Percentiles rank a stretch among this genome's conserved stretches.
Evolutionary conservation across 805 yeast species (phyloP).

Genomic region (Wickerhamiella nectarea): DNA sequence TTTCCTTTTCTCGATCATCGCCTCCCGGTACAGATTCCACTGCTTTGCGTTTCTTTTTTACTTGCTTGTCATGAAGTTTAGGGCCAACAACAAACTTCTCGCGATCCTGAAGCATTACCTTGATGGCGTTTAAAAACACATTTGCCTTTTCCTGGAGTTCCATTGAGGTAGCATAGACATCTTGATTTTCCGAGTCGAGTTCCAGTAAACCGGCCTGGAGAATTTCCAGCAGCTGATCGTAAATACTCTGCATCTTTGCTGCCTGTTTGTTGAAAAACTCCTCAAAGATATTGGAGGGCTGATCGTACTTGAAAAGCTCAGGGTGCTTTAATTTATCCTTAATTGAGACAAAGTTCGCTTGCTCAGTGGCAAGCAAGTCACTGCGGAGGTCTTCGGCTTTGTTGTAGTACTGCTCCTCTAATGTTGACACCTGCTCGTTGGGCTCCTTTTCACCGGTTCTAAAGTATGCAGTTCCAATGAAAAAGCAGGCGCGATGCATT

Average conservation of each 20-base stretch:
- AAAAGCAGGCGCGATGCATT: conserved; percentile 64
- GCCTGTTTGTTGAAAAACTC: conserved; percentile 12
- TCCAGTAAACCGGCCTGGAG: conserved; percentile 16
- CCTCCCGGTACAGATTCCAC: neutral
- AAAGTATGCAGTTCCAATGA: conserved; percentile 32
- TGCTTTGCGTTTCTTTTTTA: neutral
- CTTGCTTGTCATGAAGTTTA: neutral
- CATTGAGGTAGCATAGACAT: conserved; percentile 64
- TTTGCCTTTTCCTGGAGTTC: conserved; percentile 57
- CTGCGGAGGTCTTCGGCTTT: conserved; percentile 51
- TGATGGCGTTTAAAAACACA: conserved; percentile 25
- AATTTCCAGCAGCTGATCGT: conserved; percentile 9
- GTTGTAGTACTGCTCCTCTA: conserved; percentile 32
- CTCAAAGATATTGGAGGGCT: conserved; percentile 7
- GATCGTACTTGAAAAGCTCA: conserved; percentile 1
- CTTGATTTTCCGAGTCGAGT: conserved; percentile 35
- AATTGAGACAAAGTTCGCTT: conserved; percentile 20
- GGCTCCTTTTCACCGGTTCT: conserved; percentile 21
- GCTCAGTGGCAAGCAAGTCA: conserved; percentile 33
- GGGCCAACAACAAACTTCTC: conserved; percentile 30
- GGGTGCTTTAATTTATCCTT: conserved; percentile 10
- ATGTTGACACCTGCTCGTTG: conserved; percentile 14
- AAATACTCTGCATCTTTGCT: conserved; percentile 8
- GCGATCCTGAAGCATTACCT: conserved; percentile 30
- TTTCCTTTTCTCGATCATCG: conserved; percentile 3